A percentile compares a stretch with the other conserved stretches of the same genome.
Evolutionary conservation across 2,329 filamentous ascomycete species (phyloP).

Genomic region (Chaetomium strumarium): DNA sequence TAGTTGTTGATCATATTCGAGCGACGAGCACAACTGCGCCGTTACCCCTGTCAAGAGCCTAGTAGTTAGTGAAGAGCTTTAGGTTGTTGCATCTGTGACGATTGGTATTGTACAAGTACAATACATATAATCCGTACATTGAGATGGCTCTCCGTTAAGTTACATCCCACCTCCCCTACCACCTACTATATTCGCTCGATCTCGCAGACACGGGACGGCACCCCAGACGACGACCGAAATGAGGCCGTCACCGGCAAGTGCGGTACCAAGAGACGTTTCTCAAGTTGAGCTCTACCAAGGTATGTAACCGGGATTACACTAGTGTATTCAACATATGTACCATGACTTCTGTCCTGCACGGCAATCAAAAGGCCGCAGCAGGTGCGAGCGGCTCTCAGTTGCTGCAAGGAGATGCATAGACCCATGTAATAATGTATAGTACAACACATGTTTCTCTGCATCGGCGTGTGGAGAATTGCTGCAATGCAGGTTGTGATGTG

Average conservation of each 20-base stretch:
- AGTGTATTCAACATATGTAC: conserved; percentile 6
- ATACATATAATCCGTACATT: too few relatives aligned
- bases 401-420: conserved; percentile 7
- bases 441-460: not conserved
- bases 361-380: conserved; percentile 7
- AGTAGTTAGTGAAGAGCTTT: too few relatives aligned
- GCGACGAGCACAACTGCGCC: not conserved
- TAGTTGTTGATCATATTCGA: not conserved
- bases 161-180: too few relatives aligned
- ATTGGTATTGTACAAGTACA: too few relatives aligned
- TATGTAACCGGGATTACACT: not conserved
- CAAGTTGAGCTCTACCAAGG: not conserved
- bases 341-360: conserved; percentile 6
- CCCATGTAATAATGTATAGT: not conserved
- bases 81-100: too few relatives aligned
- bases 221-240: conserved; percentile 17
- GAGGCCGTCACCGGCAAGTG: conserved; percentile 16
- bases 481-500: conserved; percentile 10
- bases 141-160: not conserved
- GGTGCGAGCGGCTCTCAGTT: not conserved
- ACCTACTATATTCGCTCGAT: not conserved
- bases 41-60: too few relatives aligned
- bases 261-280: conserved; percentile 4
- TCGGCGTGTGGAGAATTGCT: not conserved
- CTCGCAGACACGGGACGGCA: conserved; percentile 4